Percentiles rank a stretch among this genome's conserved stretches.
phyloP scores from a whole-genome alignment of 2,329 filamentous ascomycete genomes.

The Alternaria arbusti region DNA sequence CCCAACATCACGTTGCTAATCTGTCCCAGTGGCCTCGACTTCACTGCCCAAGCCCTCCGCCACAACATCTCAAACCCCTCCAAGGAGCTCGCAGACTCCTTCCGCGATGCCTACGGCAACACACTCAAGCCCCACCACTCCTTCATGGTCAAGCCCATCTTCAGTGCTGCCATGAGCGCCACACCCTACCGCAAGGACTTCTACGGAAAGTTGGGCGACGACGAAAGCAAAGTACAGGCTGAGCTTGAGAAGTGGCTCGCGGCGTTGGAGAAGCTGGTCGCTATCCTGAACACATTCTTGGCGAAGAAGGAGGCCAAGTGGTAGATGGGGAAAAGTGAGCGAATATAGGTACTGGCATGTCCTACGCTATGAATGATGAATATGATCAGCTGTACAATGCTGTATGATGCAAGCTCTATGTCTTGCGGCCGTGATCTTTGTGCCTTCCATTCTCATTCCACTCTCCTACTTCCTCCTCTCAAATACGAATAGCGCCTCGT shows the following conservation, averaged over 20 bases:
- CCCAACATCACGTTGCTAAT: neutral
- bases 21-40: constrained; percentile 78
- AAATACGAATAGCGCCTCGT: constrained; percentile 76
- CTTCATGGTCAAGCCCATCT: constrained; percentile 89
- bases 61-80: constrained; percentile 72
- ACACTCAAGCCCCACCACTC: constrained; percentile 93
- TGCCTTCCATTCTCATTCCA: neutral
- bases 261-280: constrained; percentile 78
- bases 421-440: neutral
- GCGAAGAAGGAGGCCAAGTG: constrained; percentile 43
- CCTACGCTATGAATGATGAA: neutral
- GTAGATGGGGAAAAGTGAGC: constrained; percentile 15
- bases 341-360: neutral
- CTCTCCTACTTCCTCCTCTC: constrained; percentile 36
- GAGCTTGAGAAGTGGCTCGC: constrained; percentile 75
- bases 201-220: constrained; percentile 81
- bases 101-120: constrained; percentile 80
- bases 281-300: constrained; percentile 71
- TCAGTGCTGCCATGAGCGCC: constrained; percentile 89
- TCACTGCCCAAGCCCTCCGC: constrained; percentile 84
- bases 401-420: neutral
- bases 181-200: constrained; percentile 95
- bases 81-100: constrained; percentile 84
- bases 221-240: constrained; percentile 65
- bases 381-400: neutral